These are phyloP conservation scores for Diaporthe citri DNA, from an alignment of 2,329 filamentous ascomycete genomes.

Conservation along the genomic window DNA sequence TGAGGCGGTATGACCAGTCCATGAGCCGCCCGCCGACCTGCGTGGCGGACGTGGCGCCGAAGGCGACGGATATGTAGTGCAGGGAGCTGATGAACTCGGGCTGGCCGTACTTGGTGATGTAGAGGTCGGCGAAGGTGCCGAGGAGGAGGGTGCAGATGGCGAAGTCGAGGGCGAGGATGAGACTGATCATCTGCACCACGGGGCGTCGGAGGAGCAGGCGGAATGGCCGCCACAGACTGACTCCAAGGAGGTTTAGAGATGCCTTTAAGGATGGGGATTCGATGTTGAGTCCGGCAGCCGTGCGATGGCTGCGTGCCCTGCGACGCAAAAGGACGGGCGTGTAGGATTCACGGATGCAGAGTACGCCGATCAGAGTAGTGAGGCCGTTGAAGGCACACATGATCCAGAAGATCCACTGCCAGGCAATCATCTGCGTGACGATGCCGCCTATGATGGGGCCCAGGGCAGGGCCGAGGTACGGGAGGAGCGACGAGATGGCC, in stretches of 20 bases:
- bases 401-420: constrained; percentile 61
- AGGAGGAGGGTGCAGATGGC: constrained; percentile 68
- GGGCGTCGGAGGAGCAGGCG: constrained; percentile 64
- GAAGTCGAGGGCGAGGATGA: constrained; percentile 64
- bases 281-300: constrained; percentile 32
- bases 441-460: constrained; percentile 59
- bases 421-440: constrained; percentile 52
- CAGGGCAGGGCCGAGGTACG: constrained; percentile 53
- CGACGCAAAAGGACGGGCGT: constrained; percentile 46
- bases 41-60: constrained; percentile 67
- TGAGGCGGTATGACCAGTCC: constrained; percentile 44
- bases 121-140: constrained; percentile 65
- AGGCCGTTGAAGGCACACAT: constrained; percentile 53
- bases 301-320: not conserved
- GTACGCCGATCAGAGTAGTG: constrained; percentile 51
- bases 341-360: constrained; percentile 56
- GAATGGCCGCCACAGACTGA: constrained; percentile 56
- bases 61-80: constrained; percentile 66
- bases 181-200: constrained; percentile 61
- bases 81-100: constrained; percentile 61
- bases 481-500: constrained; percentile 24
- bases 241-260: constrained; percentile 45
- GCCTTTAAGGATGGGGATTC: not conserved
- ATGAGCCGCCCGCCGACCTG: constrained; percentile 50
- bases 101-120: constrained; percentile 60